These are phyloP conservation scores for Hygrophorus pudorinus DNA, from an alignment of 768 basidiomycete species.

Conservation along the genomic window DNA sequence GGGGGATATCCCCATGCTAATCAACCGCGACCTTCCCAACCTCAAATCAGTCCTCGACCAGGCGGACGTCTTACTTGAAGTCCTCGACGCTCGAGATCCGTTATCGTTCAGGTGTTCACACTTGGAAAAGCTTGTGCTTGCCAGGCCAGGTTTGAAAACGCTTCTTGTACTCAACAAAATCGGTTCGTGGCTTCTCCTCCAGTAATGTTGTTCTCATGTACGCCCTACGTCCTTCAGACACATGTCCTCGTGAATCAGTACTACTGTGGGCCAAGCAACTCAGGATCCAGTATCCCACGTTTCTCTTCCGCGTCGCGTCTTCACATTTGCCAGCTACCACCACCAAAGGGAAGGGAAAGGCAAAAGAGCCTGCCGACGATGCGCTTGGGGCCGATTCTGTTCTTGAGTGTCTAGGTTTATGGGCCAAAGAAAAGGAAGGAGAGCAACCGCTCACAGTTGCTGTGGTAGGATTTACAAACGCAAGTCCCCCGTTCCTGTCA, in stretches of 20 bases:
- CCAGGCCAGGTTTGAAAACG: slow-evolving; percentile 34
- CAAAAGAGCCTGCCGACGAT: slow-evolving; percentile 35
- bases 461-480: slow-evolving; percentile 79
- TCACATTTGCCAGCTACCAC: slow-evolving; percentile 43
- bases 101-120: slow-evolving; percentile 53
- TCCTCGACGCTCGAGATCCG: slow-evolving; percentile 83
- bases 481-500: slow-evolving; percentile 24
- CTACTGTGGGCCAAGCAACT: slow-evolving; percentile 58
- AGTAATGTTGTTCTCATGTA: slow-evolving; percentile 1
- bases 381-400: slow-evolving; percentile 51
- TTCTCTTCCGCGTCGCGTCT: slow-evolving; percentile 67
- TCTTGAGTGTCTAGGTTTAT: slow-evolving; percentile 34
- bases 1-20: slow-evolving; percentile 48
- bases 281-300: slow-evolving; percentile 47
- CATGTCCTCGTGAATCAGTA: slow-evolving; percentile 69
- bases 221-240: slow-evolving; percentile 44
- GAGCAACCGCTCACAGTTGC: slow-evolving; percentile 55
- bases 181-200: slow-evolving; percentile 31
- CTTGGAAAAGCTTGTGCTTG: slow-evolving; percentile 45
- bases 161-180: slow-evolving; percentile 80
- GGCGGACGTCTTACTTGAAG: slow-evolving; percentile 71
- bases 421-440: slow-evolving; percentile 36
- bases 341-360: slow-evolving; percentile 34
- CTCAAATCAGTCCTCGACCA: slow-evolving; percentile 60
- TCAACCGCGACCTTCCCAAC: slow-evolving; percentile 54